Base-by-base conservation (phyloP, 495 filamentous ascomycete genomes). In the Neurospora sp. region DNA sequence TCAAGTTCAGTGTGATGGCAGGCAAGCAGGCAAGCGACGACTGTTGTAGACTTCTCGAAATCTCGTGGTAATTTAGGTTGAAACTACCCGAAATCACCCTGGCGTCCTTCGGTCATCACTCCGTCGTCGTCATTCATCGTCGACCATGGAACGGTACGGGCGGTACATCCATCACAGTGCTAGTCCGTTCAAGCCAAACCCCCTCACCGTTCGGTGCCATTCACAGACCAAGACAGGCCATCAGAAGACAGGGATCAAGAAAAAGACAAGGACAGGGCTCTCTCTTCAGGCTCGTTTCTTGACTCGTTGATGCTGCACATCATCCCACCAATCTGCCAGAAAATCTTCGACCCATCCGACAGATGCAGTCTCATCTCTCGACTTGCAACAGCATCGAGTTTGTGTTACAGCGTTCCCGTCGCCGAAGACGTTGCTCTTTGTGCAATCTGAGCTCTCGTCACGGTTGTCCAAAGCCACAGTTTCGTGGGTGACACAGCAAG, bases 231-330 rank as follows among this genome's bases (percentile, higher is more conserved):
- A 72, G 69, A 77, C 68, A 74, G 72, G 72, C 79, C 79, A 78
- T 78, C 53, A 77, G 75, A 71, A 75, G 74, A 73, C 74, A 72
- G 71, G 70, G 53, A 20, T 59, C 42, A 71, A 38, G 7, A 59
- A 31, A 68, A 73, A 46, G 53, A 71, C 65, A 46, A 16, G 69
- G 70, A 72, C 40, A 78, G 70, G 73, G 74, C 42, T 74, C 68
- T 73, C 70, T 74, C 73, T 76, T 73, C 74, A 59, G 72, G 74
- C 72, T 61, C 72, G 72, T 77, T 77, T 76, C 78, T 80, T 80
- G 79, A 80, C 77, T 80, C 79, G 77, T 76, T 74, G 77, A 69
- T 70, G 72, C 74, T 80, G 79, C 79, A 79, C 79, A 80, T 80
- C 78, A 80, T 79, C 76, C 69, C 77, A 73, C 76, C 76, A 73